Evolutionary conservation across 2,329 filamentous ascomycete species (phyloP).

Genomic region (Trichophyton schoenleinii): DNA sequence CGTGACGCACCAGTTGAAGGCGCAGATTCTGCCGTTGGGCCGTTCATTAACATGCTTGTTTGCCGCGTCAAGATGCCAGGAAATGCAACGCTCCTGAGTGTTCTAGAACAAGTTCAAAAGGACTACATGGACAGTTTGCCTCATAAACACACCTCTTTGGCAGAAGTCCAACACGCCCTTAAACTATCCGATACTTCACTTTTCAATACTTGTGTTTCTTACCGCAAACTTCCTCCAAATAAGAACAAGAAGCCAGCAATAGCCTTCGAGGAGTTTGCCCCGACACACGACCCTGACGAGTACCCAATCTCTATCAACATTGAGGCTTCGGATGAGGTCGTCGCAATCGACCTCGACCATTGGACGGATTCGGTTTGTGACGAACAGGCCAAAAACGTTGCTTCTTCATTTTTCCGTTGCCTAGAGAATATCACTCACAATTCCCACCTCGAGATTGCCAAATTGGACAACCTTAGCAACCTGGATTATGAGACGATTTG

Average conservation of each 20-base stretch:
- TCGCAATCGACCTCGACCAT: conserved; percentile 30
- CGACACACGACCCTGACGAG: conserved; percentile 38
- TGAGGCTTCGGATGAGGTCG: conserved; percentile 32
- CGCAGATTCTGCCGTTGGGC: conserved; percentile 15
- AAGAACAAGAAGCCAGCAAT: conserved; percentile 19
- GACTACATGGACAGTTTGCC: conserved; percentile 37
- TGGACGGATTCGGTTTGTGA: conserved; percentile 31
- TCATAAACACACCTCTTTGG: conserved; percentile 33
- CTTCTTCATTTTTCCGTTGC: conserved; percentile 25
- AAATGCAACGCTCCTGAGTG: conserved; percentile 23
- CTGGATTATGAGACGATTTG: conserved; percentile 21
- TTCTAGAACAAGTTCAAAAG: conserved; percentile 33
- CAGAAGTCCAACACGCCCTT: conserved; percentile 37
- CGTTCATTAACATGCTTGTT: conserved; percentile 17
- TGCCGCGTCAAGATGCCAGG: conserved; percentile 15
- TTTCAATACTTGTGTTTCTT: conserved; percentile 40
- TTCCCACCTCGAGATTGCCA: conserved; percentile 21
- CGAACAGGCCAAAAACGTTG: conserved; percentile 28
- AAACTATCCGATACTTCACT: conserved; percentile 27
- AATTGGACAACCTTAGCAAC: conserved; percentile 29
- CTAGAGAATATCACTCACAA: conserved; percentile 29
- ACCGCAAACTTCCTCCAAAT: conserved; percentile 30
- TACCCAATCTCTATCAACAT: conserved; percentile 39
- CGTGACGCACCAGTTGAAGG: conserved; percentile 15
- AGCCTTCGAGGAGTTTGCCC: conserved; percentile 27